Percentiles rank a stretch among this genome's conserved stretches.
phyloP scores from a whole-genome alignment of 495 filamentous ascomycete genomes.

The Jackrogersella multiformis region DNA sequence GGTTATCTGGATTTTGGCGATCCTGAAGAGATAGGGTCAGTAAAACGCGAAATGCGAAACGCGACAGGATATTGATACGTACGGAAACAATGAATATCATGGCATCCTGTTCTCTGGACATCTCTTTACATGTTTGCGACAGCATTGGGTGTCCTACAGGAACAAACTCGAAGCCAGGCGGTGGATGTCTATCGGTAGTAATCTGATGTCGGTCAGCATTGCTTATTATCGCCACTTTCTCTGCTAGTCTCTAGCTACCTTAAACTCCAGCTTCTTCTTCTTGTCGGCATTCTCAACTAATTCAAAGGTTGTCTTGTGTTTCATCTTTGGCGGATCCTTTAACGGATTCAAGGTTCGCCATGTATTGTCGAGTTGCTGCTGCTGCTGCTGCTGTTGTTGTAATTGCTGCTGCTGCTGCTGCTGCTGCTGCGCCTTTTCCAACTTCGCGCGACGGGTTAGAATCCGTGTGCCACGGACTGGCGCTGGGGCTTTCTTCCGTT shows the following conservation, averaged over 20 bases:
- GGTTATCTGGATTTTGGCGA: slow-evolving; percentile 33
- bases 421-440: slow-evolving; percentile 35
- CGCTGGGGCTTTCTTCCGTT: slow-evolving; percentile 45
- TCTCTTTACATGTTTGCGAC: slow-evolving; percentile 79
- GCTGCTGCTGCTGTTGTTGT: slow-evolving; percentile 17
- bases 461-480: slow-evolving; percentile 33
- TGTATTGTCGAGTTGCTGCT: slow-evolving; percentile 26
- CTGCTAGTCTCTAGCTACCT: slow-evolving; percentile 51
- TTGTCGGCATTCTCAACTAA: slow-evolving; percentile 64
- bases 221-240: slow-evolving; percentile 9
- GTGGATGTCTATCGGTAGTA: slow-evolving; percentile 59
- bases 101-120: slow-evolving; percentile 71
- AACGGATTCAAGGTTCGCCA: slow-evolving; percentile 43
- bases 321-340: slow-evolving; percentile 52
- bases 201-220: slow-evolving; percentile 52
- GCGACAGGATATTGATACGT: slow-evolving; percentile 47
- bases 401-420: too few species aligned
- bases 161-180: slow-evolving; percentile 84
- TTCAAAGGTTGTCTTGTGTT: slow-evolving; percentile 64
- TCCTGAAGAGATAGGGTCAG: slow-evolving; percentile 27
- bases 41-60: neutral
- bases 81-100: slow-evolving; percentile 85
- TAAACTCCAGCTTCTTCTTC: slow-evolving; percentile 63
- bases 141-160: slow-evolving; percentile 81
- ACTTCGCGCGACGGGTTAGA: slow-evolving; percentile 37